phyloP scores from a whole-genome alignment of 345 rosid genomes.

The Jatropha curcas region DNA sequence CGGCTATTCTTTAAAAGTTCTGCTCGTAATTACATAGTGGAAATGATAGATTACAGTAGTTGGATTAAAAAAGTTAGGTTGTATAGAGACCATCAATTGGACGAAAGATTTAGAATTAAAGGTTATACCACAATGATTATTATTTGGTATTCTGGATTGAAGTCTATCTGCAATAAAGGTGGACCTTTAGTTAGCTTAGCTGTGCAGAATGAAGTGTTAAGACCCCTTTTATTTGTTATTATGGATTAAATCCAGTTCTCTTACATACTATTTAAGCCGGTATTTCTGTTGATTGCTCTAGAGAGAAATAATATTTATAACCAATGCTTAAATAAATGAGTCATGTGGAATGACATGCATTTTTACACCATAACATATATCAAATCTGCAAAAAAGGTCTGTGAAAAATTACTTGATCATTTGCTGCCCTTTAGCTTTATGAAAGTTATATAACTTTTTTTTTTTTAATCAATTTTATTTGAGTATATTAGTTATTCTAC shows the following conservation, averaged over 20 bases:
- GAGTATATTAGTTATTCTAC: neutral
- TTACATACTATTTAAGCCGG: neutral
- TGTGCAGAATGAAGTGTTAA: neutral
- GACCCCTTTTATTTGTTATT: too few relatives aligned
- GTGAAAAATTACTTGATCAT: neutral
- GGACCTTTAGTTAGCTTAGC: neutral
- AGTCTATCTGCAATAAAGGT: neutral
- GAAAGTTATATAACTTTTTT: conserved; percentile 8
- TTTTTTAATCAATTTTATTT: neutral
- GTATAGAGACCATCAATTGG: neutral
- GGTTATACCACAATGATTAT: too few relatives aligned
- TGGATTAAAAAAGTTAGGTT: too few relatives aligned
- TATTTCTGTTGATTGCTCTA: neutral
- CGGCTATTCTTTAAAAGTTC: neutral
- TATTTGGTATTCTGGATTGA: neutral
- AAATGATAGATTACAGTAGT: too few relatives aligned
- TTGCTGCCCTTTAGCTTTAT: neutral
- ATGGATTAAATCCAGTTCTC: neutral
- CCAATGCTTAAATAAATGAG: neutral
- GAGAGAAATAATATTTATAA: too few relatives aligned
- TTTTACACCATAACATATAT: too few relatives aligned
- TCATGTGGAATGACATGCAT: neutral
- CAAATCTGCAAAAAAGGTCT: neutral
- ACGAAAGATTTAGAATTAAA: neutral
- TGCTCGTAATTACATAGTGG: neutral